Evolutionary conservation across 306 rosid species (phyloP).

Genomic region (Gastrolobium bilobum): DNA sequence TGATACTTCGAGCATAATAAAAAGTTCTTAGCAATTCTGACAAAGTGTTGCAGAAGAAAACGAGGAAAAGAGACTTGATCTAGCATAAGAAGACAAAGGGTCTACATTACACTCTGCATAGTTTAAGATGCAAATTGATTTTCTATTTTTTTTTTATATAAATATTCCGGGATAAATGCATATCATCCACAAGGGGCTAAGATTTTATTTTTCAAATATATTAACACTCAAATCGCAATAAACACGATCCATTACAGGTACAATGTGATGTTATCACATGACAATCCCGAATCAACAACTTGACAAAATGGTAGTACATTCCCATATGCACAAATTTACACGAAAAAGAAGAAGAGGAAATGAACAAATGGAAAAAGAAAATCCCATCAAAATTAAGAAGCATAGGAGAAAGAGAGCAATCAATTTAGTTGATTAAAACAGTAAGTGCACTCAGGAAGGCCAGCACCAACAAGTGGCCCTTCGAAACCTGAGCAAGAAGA

Average conservation of each 20-base stretch:
- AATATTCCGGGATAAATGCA: too few species aligned
- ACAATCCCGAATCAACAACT: conserved; percentile 13
- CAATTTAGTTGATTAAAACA: not conserved
- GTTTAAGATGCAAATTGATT: too few species aligned
- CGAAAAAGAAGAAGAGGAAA: not conserved
- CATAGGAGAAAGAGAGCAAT: not conserved
- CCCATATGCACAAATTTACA: conserved; percentile 42
- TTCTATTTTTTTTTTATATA: too few species aligned
- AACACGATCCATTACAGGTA: conserved; percentile 36
- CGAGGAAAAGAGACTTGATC: too few species aligned
- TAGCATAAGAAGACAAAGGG: too few species aligned
- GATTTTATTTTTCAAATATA: conserved; percentile 23
- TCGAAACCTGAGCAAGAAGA: conserved; percentile 31
- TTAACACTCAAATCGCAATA: conserved; percentile 34
- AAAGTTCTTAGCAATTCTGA: too few species aligned
- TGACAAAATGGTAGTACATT: conserved; percentile 20
- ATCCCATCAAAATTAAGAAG: conserved; percentile 12
- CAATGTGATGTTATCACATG: not conserved
- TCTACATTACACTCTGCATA: too few species aligned
- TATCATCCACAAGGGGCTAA: too few species aligned
- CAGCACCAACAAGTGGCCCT: conserved; percentile 1
- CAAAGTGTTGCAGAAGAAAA: too few species aligned
- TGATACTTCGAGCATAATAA: too few species aligned
- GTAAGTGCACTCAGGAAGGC: conserved; percentile 31
- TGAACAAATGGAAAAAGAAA: not conserved